Evolutionary conservation across 192 early-diverging fungal species (phyloP), one percentile per base, ranked within the genome.

Genomic region (Entomortierella beljakovae): DNA sequence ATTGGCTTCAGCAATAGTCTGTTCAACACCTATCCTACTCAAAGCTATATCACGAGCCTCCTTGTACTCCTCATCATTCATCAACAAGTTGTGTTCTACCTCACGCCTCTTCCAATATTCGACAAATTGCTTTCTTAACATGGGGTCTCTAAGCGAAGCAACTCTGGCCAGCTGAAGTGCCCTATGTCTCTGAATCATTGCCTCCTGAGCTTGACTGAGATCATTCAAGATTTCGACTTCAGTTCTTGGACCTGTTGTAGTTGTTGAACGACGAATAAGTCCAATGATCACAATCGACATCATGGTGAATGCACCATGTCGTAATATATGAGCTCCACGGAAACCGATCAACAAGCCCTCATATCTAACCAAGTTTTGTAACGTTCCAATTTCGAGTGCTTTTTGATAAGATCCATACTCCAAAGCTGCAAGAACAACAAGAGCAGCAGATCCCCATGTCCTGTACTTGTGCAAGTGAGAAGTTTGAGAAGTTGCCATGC

Each of bases 61-160:
- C 67, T 65, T 79, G 53, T 79, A 79, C 25, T 79, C 75, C 7
- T 18, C 57, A 28, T 79, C 75, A 1, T 54, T 23, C n/a, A 57
- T 23, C 15, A 79, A 15, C 20, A 79, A 8, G n/a, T 57, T 48
- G 43, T 79, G 75, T 38, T 79, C 75, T 13, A 79, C 64, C 75
- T 79, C 75, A 8, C 75, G 60, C 31, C 43, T 53, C 38, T 79
- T 79, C 75, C 75, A 79, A 48, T 79, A 79, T 40, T 79, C 75
- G 23, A 79, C 62, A 70, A 79, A 79, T 50, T 79, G 75, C 29
- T 79, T 79, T 20, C 75, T 68, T 23, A 79, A 42, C 49, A 60
- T 11, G 16, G 66, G 67, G 26, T 79, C 61, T 23, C 75, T 64
- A 29, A 79, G 23, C 0, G 75, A 79, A 4, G 75, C 75, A 0